Evolutionary conservation across 306 rosid genomes (phyloP).

Genomic region (Purshia tridentata): DNA sequence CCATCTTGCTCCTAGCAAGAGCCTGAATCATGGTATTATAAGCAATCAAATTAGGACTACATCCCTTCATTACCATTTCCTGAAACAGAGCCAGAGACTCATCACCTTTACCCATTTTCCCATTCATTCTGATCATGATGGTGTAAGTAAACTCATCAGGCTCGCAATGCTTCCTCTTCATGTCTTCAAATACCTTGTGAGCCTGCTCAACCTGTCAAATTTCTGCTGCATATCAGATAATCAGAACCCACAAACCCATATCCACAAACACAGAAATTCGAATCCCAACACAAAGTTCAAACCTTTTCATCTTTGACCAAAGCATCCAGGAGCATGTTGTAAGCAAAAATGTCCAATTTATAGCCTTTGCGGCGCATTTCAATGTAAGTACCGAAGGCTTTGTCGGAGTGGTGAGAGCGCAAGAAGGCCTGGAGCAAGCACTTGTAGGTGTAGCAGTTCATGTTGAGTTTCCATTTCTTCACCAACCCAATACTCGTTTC

Average conservation of each 20-base stretch:
- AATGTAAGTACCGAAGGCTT: slow-evolving; percentile 52
- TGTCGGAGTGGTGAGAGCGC: slow-evolving; percentile 47
- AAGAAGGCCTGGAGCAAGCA: slow-evolving; percentile 88
- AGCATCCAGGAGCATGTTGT: slow-evolving; percentile 83
- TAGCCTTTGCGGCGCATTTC: slow-evolving; percentile 59
- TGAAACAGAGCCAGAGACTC: slow-evolving; percentile 57
- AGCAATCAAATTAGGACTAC: slow-evolving; percentile 56
- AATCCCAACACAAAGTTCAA: slow-evolving; percentile 2
- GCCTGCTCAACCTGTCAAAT: slow-evolving; percentile 69
- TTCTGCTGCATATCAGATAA: slow-evolving; percentile 34
- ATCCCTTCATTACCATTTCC: slow-evolving; percentile 66
- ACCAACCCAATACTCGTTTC: slow-evolving; percentile 54
- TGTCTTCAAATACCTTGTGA: slow-evolving; percentile 71
- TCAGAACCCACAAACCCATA: slow-evolving; percentile 22
- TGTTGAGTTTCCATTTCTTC: slow-evolving; percentile 67
- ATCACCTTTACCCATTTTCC: slow-evolving; percentile 58
- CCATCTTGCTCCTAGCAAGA: slow-evolving; percentile 72
- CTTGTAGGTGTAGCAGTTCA: slow-evolving; percentile 76
- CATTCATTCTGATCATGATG: slow-evolving; percentile 87
- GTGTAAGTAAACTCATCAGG: slow-evolving; percentile 84
- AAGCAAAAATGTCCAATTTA: slow-evolving; percentile 64
- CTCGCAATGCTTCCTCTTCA: slow-evolving; percentile 79
- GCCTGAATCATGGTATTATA: slow-evolving; percentile 85
- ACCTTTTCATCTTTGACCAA: slow-evolving; percentile 77
- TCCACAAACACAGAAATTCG: not conserved